These are phyloP conservation scores for Aphanomyces stellatus DNA, from an alignment of 352 stramenopile species.

Conservation along the genomic window DNA sequence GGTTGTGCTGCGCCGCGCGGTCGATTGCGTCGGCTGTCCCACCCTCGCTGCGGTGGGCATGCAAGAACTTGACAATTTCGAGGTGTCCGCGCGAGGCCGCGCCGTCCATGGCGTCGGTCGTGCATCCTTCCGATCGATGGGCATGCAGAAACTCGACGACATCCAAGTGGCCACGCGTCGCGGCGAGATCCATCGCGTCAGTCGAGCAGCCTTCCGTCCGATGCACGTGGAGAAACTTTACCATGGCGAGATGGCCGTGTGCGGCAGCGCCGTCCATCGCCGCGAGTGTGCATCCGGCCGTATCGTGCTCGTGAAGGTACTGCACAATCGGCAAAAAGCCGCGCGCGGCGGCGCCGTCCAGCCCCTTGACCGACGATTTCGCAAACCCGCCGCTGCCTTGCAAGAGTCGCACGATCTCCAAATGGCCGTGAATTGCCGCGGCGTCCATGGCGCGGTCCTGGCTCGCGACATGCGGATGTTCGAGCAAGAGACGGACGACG, in stretches of 20 bases:
- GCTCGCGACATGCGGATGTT: neutral
- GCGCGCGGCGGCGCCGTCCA: neutral
- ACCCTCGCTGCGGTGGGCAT: constrained; percentile 17
- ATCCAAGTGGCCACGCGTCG: constrained; percentile 18
- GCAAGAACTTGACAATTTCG: constrained; percentile 23
- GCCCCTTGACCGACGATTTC: neutral
- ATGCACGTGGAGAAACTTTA: constrained; percentile 16
- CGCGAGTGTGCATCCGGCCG: neutral
- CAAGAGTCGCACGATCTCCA: neutral
- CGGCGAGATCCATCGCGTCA: constrained; percentile 6
- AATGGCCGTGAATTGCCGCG: neutral
- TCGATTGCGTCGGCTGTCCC: constrained; percentile 22
- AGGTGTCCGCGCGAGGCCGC: constrained; percentile 23
- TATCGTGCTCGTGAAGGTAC: neutral
- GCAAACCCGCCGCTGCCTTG: neutral
- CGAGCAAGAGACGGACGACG: neutral
- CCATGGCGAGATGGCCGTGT: constrained; percentile 15
- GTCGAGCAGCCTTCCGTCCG: constrained; percentile 15
- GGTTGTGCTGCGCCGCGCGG: constrained; percentile 16
- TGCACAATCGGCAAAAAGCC: neutral
- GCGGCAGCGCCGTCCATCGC: constrained; percentile 17
- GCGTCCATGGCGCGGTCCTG: neutral
- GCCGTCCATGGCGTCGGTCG: constrained; percentile 25
- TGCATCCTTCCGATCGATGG: constrained; percentile 21
- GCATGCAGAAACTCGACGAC: constrained; percentile 22